Conservation (phyloP, 2,329 filamentous ascomycete species). For the Phaeosphaeriaceae sp. region DNA sequence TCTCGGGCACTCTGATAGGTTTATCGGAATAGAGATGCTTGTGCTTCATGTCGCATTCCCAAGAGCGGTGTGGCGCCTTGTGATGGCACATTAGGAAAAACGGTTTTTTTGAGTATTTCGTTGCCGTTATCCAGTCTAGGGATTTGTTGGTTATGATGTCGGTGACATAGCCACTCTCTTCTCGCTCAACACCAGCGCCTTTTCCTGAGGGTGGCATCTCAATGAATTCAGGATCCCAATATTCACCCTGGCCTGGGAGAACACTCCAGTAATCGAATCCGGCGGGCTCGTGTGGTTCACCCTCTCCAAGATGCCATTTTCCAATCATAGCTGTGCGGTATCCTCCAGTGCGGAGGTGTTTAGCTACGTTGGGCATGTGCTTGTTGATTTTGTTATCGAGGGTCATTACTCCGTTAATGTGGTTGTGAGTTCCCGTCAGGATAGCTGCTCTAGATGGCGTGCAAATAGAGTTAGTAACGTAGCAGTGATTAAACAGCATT, state of each 20-base stretch:
- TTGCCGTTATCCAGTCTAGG: constrained; percentile 29
- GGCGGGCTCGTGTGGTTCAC: constrained; percentile 53
- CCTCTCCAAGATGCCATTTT: constrained; percentile 63
- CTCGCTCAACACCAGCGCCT: no score
- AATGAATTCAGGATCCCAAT: constrained; percentile 60
- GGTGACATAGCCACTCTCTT: constrained; percentile 54
- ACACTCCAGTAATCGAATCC: constrained; percentile 57
- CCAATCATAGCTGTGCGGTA: constrained; percentile 62
- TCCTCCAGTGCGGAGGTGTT: constrained; percentile 54
- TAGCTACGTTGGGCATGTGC: constrained; percentile 59
- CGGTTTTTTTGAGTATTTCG: constrained; percentile 40
- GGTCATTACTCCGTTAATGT: constrained; percentile 61
- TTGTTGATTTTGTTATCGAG: constrained; percentile 59
- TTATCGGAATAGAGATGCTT: constrained; percentile 55
- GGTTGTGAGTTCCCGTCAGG: constrained; percentile 59
- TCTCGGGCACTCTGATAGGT: constrained; percentile 57
- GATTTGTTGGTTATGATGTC: constrained; percentile 61
- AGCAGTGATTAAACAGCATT: constrained; percentile 61
- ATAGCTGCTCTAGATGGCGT: constrained; percentile 60
- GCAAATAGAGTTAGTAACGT: constrained; percentile 62
- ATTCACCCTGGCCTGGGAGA: constrained; percentile 60
- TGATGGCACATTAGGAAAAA: constrained; percentile 66
- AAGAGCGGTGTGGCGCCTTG: constrained; percentile 61
- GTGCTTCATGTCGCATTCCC: constrained; percentile 60
- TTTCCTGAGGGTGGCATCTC: constrained; percentile 39